Conservation (phyloP, 306 rosid genomes). For the Glycine tomentella region DNA sequence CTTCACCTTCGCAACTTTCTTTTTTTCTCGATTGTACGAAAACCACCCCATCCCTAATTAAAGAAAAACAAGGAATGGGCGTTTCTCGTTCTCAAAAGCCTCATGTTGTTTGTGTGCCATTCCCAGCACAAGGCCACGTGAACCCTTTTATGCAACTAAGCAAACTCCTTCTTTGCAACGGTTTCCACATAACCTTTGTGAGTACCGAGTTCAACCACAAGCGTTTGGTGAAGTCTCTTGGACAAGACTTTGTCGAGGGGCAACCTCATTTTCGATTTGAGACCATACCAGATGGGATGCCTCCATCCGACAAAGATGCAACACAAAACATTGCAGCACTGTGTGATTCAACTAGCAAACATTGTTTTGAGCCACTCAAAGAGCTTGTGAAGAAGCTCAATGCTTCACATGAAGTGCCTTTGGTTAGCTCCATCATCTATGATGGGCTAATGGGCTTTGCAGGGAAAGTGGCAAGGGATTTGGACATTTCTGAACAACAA, state of each 20-base stretch:
- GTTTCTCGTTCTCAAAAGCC: neutral
- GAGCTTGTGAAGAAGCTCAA: constrained; percentile 27
- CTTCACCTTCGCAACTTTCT: neutral
- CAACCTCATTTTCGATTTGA: neutral
- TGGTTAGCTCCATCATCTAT: neutral
- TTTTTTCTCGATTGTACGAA: too few relatives aligned
- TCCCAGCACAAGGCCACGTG: neutral
- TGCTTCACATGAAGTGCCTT: constrained; percentile 3
- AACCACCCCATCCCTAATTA: too few relatives aligned
- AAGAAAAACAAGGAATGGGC: neutral
- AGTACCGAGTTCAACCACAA: neutral
- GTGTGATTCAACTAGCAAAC: neutral
- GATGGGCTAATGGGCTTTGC: constrained; percentile 45
- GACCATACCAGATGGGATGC: constrained; percentile 37
- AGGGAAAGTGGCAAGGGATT: neutral
- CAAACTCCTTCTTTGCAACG: neutral
- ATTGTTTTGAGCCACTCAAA: neutral
- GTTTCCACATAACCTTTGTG: constrained; percentile 1
- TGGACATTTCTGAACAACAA: constrained; percentile 5
- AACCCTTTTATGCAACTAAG: neutral
- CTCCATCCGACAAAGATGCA: neutral
- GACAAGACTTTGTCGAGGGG: neutral
- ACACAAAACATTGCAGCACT: constrained; percentile 8
- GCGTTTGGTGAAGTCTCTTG: neutral
- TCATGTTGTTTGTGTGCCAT: neutral